phyloP scores from a whole-genome alignment of 2,329 filamentous ascomycete genomes.

The Hypoxylon sp. region DNA sequence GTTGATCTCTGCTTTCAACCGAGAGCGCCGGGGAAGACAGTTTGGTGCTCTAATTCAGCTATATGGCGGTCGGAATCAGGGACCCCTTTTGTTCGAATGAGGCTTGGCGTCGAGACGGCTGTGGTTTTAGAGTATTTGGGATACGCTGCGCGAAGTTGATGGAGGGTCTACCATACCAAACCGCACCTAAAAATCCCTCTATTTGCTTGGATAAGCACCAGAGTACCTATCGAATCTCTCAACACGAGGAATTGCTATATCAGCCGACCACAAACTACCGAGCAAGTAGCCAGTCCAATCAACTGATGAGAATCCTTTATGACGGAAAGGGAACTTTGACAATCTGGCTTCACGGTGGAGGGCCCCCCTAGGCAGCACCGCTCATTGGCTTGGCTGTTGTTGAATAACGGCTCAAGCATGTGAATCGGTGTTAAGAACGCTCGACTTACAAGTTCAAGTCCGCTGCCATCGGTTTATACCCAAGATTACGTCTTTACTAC shows the following conservation, averaged over 20 bases:
- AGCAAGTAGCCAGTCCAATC: slow-evolving; percentile 23
- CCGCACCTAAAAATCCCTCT: slow-evolving; percentile 10
- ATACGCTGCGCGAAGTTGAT: slow-evolving; percentile 25
- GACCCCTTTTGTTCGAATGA: slow-evolving; percentile 20
- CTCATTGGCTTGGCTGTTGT: slow-evolving; percentile 25
- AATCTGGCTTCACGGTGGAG: slow-evolving; percentile 23
- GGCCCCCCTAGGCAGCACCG: slow-evolving; percentile 9
- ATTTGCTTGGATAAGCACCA: slow-evolving; percentile 25
- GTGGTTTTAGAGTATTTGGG: slow-evolving; percentile 13
- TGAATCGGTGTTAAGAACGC: slow-evolving; percentile 13
- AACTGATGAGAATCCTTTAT: slow-evolving; percentile 17
- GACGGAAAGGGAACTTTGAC: slow-evolving; percentile 5
- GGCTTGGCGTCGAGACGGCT: slow-evolving; percentile 20
- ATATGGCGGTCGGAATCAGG: slow-evolving; percentile 4
- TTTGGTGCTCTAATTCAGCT: slow-evolving; percentile 16
- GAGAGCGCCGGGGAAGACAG: slow-evolving; percentile 14
- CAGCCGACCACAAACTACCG: slow-evolving; percentile 8
- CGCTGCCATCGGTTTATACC: slow-evolving; percentile 19
- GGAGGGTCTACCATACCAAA: slow-evolving; percentile 21
- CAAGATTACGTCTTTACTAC: slow-evolving; percentile 21
- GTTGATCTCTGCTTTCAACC: slow-evolving; percentile 18
- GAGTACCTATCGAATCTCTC: slow-evolving; percentile 11
- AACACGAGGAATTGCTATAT: slow-evolving; percentile 10
- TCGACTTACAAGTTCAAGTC: slow-evolving; percentile 18
- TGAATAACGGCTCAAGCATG: slow-evolving; percentile 22